Base-by-base conservation (phyloP, 192 early-diverging fungal genomes). In the Radiomyces spectabilis region DNA sequence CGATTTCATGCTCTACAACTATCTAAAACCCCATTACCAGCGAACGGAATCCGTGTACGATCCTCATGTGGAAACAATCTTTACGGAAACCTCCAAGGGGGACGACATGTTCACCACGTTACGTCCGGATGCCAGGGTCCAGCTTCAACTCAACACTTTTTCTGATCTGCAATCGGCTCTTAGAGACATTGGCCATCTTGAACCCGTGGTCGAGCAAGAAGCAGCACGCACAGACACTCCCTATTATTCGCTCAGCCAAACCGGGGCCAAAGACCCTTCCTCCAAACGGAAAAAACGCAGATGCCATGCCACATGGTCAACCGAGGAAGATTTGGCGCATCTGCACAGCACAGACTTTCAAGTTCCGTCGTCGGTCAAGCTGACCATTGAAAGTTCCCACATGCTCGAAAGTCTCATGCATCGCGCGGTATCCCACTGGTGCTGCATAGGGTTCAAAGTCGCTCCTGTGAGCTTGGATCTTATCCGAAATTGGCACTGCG, bases 371-470 rank as follows among this genome's bases (percentile, higher is more conserved):
- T 57, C 55, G 10, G 27, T 57, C 21, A 21, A 45, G 9, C 19
- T 34, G 12, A 62, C 52, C 2, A 41, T 62, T 4, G 52, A 31
- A 19, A 48, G 29, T 29, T 32, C 60, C 13, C 31, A 48, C 4
- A 41, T 62, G 33, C 33, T 62, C 12, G 50, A 48, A 7, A 25
- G 29, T 13, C 34, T 62, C 1, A 66, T 66, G 64, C 31, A 41
- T 10, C 35, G 41, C 2, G 57, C 53, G 7, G 2, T 40, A 6
- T 31, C 15, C 0, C 57, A 66, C 16, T 66, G 64, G 64, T 66
- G 64, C 18, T 66, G 64, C 19, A 44, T 66, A 21, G 64, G 57
- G 9, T 66, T 66, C 40, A 66, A 66, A 27, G 58, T 66, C 0
- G 45, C 64, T n/a, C 64, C 64, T 1, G 19, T 66, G 15, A 40